Evolutionary conservation across 768 basidiomycete species (phyloP).

Genomic region (Suillus americanus): DNA sequence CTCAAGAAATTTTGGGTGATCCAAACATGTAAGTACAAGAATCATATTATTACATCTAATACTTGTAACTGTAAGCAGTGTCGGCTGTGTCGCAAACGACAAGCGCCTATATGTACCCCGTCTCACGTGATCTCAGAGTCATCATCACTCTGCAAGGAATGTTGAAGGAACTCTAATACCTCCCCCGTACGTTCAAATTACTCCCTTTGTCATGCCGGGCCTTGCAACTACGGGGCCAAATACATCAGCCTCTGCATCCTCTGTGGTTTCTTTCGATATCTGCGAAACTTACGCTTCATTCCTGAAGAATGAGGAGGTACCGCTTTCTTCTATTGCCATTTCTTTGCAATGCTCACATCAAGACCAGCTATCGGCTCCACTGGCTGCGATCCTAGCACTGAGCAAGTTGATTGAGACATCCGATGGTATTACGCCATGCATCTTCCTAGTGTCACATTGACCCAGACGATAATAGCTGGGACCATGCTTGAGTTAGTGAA

Average conservation of each 20-base stretch:
- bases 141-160: slow-evolving; percentile 1
- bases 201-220: slow-evolving; percentile 1
- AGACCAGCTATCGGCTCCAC: slow-evolving; percentile 69
- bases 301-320: slow-evolving; percentile 65
- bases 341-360: not conserved
- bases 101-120: not conserved
- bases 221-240: not conserved
- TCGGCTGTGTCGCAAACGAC: no score
- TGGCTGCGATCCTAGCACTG: slow-evolving; percentile 86
- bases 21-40: no score
- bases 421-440: slow-evolving; percentile 49
- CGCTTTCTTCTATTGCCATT: slow-evolving; percentile 17
- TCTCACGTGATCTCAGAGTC: not conserved
- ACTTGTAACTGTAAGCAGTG: no score
- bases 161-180: not conserved
- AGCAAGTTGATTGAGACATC: slow-evolving; percentile 81
- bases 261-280: slow-evolving; percentile 40
- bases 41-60: no score
- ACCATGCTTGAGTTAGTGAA: slow-evolving; percentile 93
- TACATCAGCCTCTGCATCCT: not conserved
- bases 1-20: no score
- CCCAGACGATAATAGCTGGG: slow-evolving; percentile 49
- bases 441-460: slow-evolving; percentile 6
- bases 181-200: not conserved
- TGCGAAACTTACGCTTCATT: slow-evolving; percentile 56